A percentile compares a stretch with the other conserved stretches of the same genome.
phyloP scores from a whole-genome alignment of 768 basidiomycete genomes.

The Suillus subluteus region DNA sequence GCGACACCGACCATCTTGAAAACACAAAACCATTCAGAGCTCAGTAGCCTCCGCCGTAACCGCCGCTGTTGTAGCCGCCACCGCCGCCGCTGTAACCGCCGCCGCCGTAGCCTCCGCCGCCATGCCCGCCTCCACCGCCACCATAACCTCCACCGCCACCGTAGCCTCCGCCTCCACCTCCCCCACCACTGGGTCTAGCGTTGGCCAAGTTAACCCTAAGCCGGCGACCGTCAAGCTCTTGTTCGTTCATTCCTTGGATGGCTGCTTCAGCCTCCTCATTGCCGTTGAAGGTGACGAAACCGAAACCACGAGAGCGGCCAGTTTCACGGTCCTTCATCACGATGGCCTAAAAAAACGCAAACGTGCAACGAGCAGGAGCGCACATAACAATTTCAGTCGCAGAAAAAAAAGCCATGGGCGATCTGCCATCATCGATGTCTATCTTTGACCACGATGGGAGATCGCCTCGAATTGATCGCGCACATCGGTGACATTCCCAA shows the following conservation, averaged over 20 bases:
- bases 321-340: constrained; percentile 57
- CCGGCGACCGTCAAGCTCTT: constrained; percentile 57
- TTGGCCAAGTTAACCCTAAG: constrained; percentile 53
- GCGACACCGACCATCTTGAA: constrained; percentile 1
- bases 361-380: constrained; percentile 24
- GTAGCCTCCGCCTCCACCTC: constrained; percentile 23
- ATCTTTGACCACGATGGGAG: constrained; percentile 26
- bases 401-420: constrained; percentile 18
- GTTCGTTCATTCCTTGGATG: constrained; percentile 49
- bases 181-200: constrained; percentile 32
- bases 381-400: constrained; percentile 30
- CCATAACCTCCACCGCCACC: no score
- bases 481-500: constrained; percentile 54
- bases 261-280: constrained; percentile 46
- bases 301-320: constrained; percentile 60
- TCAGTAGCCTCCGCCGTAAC: constrained; percentile 8
- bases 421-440: constrained; percentile 34
- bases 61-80: no score
- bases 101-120: constrained; percentile 24
- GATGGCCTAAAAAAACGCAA: constrained; percentile 28
- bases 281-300: constrained; percentile 49
- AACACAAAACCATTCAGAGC: background rate
- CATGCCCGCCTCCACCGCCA: background rate
- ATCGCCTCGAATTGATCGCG: constrained; percentile 39
- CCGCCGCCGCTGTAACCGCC: no score